Percentiles rank a stretch among this genome's conserved stretches.
Evolutionary conservation across 1,139 yeast species (phyloP).

Genomic region (Protomyces inundatus): DNA sequence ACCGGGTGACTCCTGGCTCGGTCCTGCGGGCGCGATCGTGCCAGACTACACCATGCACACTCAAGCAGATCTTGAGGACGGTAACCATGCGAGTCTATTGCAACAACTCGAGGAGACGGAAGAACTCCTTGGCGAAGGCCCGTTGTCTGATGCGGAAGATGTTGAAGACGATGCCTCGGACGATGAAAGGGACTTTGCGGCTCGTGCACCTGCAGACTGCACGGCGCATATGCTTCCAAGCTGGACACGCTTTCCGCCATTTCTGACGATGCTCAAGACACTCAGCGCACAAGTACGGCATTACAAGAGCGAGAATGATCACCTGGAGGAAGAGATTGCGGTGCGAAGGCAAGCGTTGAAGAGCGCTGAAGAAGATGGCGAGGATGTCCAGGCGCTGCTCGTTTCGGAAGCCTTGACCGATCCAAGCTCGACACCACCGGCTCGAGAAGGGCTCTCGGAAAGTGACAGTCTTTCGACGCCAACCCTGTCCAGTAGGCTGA

Average conservation of each 20-base stretch:
- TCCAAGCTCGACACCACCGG: neutral
- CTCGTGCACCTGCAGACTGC: neutral
- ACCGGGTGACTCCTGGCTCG: neutral
- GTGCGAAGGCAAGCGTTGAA: neutral
- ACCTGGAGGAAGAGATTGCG: neutral
- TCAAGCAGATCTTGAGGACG: neutral
- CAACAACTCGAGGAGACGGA: neutral
- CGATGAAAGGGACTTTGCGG: neutral
- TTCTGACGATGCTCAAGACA: slow-evolving; percentile 1
- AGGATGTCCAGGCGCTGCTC: neutral
- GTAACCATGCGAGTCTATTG: neutral
- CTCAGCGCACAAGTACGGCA: slow-evolving; percentile 1
- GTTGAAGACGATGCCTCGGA: neutral
- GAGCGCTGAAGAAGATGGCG: neutral
- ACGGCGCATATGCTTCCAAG: neutral
- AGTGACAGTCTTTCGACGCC: neutral
- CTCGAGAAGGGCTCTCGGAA: neutral
- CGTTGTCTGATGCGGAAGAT: neutral
- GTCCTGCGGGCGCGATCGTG: neutral
- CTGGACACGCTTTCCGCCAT: slow-evolving; percentile 9
- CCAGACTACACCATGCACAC: neutral
- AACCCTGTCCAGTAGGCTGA: neutral
- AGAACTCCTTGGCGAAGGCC: neutral
- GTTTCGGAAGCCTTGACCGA: neutral
- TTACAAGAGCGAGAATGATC: slow-evolving; percentile 1